Percentiles rank a stretch among this genome's conserved stretches.
These are phyloP conservation scores for Fusarium sp. DNA, from an alignment of 2,329 filamentous ascomycete species.

Conservation along the genomic window DNA sequence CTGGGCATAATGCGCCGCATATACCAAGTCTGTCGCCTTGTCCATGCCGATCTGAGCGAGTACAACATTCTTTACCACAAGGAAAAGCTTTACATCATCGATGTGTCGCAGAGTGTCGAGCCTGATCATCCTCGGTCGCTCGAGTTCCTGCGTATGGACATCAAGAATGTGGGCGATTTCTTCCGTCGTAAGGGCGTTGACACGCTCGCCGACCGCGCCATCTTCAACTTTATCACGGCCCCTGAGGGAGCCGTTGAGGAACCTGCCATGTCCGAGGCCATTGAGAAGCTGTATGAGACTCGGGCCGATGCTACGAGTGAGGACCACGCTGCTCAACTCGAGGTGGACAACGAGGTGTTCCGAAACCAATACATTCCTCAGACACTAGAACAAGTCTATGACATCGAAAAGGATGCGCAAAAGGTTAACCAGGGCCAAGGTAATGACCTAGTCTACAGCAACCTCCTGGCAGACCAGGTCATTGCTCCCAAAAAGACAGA, in stretches of 20 bases:
- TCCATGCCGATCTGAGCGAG: slow-evolving; percentile 97
- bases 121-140: slow-evolving; percentile 93
- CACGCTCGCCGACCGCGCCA: slow-evolving; percentile 79
- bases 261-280: slow-evolving; percentile 67
- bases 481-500: slow-evolving; percentile 55
- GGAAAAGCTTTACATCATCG: slow-evolving; percentile 88
- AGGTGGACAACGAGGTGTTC: slow-evolving; percentile 92
- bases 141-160: slow-evolving; percentile 97
- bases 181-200: slow-evolving; percentile 89
- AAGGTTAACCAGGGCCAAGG: slow-evolving; percentile 80
- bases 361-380: slow-evolving; percentile 97
- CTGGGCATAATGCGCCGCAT: slow-evolving; percentile 90
- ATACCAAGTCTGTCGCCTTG: slow-evolving; percentile 91
- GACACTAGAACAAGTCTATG: slow-evolving; percentile 94
- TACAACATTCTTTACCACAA: slow-evolving; percentile 97
- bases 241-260: slow-evolving; percentile 70
- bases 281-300: slow-evolving; percentile 76
- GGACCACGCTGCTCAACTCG: slow-evolving; percentile 68
- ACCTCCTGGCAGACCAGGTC: slow-evolving; percentile 80
- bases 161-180: slow-evolving; percentile 96
- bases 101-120: slow-evolving; percentile 97
- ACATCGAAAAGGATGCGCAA: slow-evolving; percentile 90
- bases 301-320: slow-evolving; percentile 63
- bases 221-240: slow-evolving; percentile 85
- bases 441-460: slow-evolving; percentile 84